Conservation (phyloP, 78 protist genomes). For the Planoprotostelium fungivorum region DNA sequence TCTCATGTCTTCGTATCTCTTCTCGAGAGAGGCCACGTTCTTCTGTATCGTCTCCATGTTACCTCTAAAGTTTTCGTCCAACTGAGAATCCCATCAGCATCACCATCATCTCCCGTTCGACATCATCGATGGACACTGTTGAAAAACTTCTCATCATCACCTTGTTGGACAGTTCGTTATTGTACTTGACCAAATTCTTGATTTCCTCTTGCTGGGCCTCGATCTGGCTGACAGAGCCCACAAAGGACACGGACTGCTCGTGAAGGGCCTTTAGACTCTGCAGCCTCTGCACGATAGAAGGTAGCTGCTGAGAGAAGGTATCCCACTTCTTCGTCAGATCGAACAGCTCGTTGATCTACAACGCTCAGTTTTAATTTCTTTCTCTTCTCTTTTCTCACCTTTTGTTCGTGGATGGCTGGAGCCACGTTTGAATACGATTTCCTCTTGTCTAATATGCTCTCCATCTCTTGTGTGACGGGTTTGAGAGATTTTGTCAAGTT, state of each 20-base stretch:
- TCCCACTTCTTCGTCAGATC: constrained; percentile 51
- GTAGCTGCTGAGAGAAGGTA: constrained; percentile 31
- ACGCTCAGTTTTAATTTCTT: not conserved
- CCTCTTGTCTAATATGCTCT: not conserved
- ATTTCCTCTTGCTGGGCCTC: constrained; percentile 50
- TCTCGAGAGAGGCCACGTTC: constrained; percentile 38
- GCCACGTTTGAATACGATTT: not conserved
- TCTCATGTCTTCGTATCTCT: constrained; percentile 8
- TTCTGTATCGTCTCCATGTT: constrained; percentile 30
- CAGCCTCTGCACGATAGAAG: constrained; percentile 43
- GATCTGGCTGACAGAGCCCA: constrained; percentile 17
- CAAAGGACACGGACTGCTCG: constrained; percentile 49
- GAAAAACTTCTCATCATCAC: not conserved
- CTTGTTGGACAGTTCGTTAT: constrained; percentile 28
- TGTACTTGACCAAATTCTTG: constrained; percentile 22
- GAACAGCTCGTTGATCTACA: constrained; percentile 32
- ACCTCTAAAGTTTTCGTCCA: constrained; percentile 46
- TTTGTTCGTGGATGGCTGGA: not conserved
- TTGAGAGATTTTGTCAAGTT: not conserved
- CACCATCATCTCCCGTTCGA: not conserved
- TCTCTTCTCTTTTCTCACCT: no score
- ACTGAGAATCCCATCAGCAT: constrained; percentile 4
- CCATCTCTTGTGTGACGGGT: not conserved
- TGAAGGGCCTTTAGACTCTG: constrained; percentile 42
- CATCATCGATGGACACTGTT: no score